These are phyloP conservation scores for Yamadazyma ubonensis DNA, from an alignment of 805 yeast species.

Conservation along the genomic window DNA sequence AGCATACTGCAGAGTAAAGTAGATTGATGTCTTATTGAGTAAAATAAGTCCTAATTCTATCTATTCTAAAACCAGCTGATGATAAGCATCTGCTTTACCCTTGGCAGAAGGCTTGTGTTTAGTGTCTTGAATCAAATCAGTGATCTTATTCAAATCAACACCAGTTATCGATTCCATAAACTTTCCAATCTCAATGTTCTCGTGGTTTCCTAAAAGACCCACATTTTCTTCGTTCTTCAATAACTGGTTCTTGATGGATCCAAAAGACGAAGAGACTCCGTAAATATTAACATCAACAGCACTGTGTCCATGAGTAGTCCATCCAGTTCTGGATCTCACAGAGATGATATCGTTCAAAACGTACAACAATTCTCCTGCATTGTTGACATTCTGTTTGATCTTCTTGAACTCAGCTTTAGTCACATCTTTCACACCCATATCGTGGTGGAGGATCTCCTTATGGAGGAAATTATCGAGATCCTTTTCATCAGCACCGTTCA, in stretches of 20 bases:
- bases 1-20: too few relatives aligned
- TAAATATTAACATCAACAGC: slow-evolving; percentile 95
- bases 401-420: slow-evolving; percentile 47
- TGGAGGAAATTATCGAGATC: slow-evolving; percentile 46
- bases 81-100: slow-evolving; percentile 1
- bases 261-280: slow-evolving; percentile 63
- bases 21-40: too few relatives aligned
- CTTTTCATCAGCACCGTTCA: slow-evolving; percentile 12
- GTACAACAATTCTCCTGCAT: slow-evolving; percentile 45
- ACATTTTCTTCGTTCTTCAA: slow-evolving; percentile 27
- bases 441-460: slow-evolving; percentile 55
- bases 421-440: slow-evolving; percentile 64
- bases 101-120: slow-evolving; percentile 33
- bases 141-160: slow-evolving; percentile 48
- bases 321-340: slow-evolving; percentile 84
- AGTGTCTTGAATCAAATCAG: slow-evolving; percentile 49
- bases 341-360: slow-evolving; percentile 71
- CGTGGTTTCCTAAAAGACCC: slow-evolving; percentile 73
- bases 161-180: slow-evolving; percentile 61
- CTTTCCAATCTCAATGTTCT: slow-evolving; percentile 80
- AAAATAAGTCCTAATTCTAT: too few relatives aligned
- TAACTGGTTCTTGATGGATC: slow-evolving; percentile 36
- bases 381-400: slow-evolving; percentile 18
- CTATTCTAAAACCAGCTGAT: too few relatives aligned
- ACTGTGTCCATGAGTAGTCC: slow-evolving; percentile 95